A percentile compares a stretch with the other conserved stretches of the same genome.
These are phyloP conservation scores for Globisporangium iwayamae DNA, from an alignment of 352 stramenopile genomes.

Conservation along the genomic window DNA sequence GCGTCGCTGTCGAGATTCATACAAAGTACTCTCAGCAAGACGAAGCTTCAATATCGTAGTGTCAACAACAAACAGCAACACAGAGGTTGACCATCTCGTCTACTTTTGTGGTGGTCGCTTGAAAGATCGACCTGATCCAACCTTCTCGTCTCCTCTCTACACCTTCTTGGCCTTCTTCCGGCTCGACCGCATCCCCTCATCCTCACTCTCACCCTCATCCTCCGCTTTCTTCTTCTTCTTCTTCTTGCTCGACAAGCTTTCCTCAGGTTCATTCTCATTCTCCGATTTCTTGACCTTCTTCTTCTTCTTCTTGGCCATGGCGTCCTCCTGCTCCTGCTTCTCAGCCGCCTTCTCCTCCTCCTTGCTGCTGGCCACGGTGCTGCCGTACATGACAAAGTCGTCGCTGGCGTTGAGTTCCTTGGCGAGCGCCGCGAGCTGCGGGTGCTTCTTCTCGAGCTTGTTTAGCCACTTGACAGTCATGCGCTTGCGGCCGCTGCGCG, in stretches of 20 bases:
- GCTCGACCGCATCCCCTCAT: slow-evolving; percentile 8
- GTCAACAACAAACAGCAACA: too few species aligned
- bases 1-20: too few species aligned
- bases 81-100: too few species aligned
- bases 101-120: too few species aligned
- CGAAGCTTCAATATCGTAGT: too few species aligned
- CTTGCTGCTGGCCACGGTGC: slow-evolving; percentile 9
- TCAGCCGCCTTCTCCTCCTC: slow-evolving; percentile 7
- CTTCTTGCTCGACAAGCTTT: slow-evolving; percentile 23
- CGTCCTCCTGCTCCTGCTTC: not conserved
- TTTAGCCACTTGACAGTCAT: slow-evolving; percentile 95
- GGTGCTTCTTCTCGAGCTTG: slow-evolving; percentile 74
- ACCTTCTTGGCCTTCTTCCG: slow-evolving; percentile 27
- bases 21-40: too few species aligned
- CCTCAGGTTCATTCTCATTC: slow-evolving; percentile 11
- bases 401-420: slow-evolving; percentile 85
- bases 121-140: not conserved
- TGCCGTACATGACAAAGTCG: slow-evolving; percentile 84
- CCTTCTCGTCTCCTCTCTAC: slow-evolving; percentile 15
- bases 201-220: slow-evolving; percentile 1
- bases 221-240: slow-evolving; percentile 44
- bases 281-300: slow-evolving; percentile 24
- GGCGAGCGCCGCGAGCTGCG: slow-evolving; percentile 79
- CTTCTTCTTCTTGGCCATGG: slow-evolving; percentile 22
- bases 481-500: slow-evolving; percentile 89